Base-by-base conservation (phyloP, 768 basidiomycete genomes). In the Xerocomellus chrysenteron region DNA sequence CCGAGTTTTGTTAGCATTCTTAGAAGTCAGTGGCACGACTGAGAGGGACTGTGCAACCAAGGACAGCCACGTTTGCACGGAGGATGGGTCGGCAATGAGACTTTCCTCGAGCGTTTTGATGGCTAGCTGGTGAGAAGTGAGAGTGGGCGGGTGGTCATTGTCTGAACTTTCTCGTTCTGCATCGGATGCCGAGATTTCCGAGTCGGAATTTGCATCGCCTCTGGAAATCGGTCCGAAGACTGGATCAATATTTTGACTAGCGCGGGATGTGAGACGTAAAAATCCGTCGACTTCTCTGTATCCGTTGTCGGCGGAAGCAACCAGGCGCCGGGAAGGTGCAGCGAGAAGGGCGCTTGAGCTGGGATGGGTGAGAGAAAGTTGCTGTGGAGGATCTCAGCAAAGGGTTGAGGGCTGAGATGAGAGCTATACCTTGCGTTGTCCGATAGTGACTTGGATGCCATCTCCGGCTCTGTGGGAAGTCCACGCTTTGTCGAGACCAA, bases 221-320 rank as follows among this genome's bases (percentile, higher is more conserved):
- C 64, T 58, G 41, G 68, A 74, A 56, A 86, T 82, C 11, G 82
- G 80, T 33, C 82, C 81, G 61, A 87, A 84, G 14, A 76, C 71
- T 50, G 78, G 75, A 51, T 79, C 72, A 12, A 41, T 62, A 59
- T 50, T 59, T 57, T 52, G 69, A 54, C 48, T 52, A n/a, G 68
- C 67, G 16, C 73, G 72, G 16, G 84, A 78, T 17, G 82, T 75
- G 10, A 91, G 73, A 40, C 76, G 81, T 30, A 91, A 73, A 64
- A 88, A 85, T 10, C 87, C 88, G 57, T 88, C 81, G n/a, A 78
- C 65, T 68, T 90, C 88, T 54, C 81, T 73, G 64, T 85, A 82
- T 63, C 78, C 83, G 61, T 75, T 65, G 54, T 74, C 66, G 43
- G 70, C 56, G 39, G 77, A 66, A 26, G 70, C 63, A 19, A 77